Percentiles rank a stretch among this genome's conserved stretches.
Evolutionary conservation across 495 filamentous ascomycete species (phyloP).

Genomic region (Hyaloscypha finlandica): DNA sequence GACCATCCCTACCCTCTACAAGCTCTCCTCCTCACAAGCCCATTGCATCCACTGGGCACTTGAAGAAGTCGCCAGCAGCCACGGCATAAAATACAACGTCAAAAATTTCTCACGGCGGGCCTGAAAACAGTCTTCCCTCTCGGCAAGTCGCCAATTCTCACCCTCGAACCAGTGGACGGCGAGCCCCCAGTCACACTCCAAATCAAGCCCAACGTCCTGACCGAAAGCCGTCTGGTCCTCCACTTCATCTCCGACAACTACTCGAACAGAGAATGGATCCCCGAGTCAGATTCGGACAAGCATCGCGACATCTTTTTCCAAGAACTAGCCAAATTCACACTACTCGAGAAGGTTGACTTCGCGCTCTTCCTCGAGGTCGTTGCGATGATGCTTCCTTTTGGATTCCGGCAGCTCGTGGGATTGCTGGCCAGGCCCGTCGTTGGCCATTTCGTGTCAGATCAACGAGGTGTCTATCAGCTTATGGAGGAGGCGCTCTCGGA

Average conservation of each 20-base stretch:
- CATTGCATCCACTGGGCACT: neutral
- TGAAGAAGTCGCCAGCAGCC: neutral
- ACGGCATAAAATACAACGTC: neutral
- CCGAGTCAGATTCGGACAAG: neutral
- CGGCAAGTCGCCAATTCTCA: neutral
- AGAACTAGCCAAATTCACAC: neutral
- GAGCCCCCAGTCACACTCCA: neutral
- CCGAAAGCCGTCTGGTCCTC: constrained; percentile 32
- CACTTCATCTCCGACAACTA: neutral
- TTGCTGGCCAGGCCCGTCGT: neutral
- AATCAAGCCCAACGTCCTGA: neutral
- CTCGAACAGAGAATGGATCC: neutral
- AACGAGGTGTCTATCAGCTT: neutral
- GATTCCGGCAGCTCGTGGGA: neutral
- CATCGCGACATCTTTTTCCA: neutral
- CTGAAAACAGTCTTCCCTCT: neutral
- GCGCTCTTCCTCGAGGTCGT: neutral
- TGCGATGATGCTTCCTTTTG: neutral
- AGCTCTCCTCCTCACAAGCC: neutral
- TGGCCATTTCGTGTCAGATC: neutral
- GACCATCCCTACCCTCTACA: neutral
- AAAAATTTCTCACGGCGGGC: neutral
- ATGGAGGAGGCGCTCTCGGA: neutral
- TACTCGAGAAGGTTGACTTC: constrained; percentile 1
- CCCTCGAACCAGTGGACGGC: neutral